phyloP scores from a whole-genome alignment of 345 rosid species.

The Pistacia atlantica region DNA sequence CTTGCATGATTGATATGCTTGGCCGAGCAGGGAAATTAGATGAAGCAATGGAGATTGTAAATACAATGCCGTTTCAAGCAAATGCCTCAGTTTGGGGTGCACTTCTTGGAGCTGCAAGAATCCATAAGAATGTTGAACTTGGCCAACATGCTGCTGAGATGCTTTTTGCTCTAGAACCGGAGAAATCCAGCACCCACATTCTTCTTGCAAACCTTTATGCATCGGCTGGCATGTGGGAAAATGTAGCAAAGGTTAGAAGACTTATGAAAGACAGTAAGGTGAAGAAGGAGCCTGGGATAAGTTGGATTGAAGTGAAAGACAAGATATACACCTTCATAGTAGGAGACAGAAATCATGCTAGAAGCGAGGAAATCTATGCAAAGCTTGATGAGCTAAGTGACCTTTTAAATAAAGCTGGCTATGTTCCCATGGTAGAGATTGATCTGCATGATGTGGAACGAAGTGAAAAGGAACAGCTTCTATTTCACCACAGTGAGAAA shows the following conservation, averaged over 20 bases:
- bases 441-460: slow-evolving; percentile 61
- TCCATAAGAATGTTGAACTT: slow-evolving; percentile 57
- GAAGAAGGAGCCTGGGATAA: slow-evolving; percentile 65
- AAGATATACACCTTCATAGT: slow-evolving; percentile 52
- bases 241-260: slow-evolving; percentile 50
- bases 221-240: slow-evolving; percentile 58
- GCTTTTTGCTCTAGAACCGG: slow-evolving; percentile 57
- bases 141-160: slow-evolving; percentile 56
- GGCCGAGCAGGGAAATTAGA: slow-evolving; percentile 58
- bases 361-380: slow-evolving; percentile 50
- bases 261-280: slow-evolving; percentile 55
- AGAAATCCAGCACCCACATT: slow-evolving; percentile 54
- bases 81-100: slow-evolving; percentile 64
- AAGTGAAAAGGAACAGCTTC: slow-evolving; percentile 53
- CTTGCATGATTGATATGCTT: slow-evolving; percentile 70
- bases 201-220: slow-evolving; percentile 65
- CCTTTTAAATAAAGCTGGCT: slow-evolving; percentile 50
- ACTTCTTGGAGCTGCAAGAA: slow-evolving; percentile 65
- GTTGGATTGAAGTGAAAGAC: slow-evolving; percentile 69
- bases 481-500: slow-evolving; percentile 62
- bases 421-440: slow-evolving; percentile 56
- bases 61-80: slow-evolving; percentile 53
- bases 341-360: slow-evolving; percentile 59
- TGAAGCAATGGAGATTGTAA: slow-evolving; percentile 53
- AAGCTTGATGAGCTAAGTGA: slow-evolving; percentile 57